Evolutionary conservation across 73 alveolate genomes (phyloP).

Genomic region (Breviolum minutum): DNA sequence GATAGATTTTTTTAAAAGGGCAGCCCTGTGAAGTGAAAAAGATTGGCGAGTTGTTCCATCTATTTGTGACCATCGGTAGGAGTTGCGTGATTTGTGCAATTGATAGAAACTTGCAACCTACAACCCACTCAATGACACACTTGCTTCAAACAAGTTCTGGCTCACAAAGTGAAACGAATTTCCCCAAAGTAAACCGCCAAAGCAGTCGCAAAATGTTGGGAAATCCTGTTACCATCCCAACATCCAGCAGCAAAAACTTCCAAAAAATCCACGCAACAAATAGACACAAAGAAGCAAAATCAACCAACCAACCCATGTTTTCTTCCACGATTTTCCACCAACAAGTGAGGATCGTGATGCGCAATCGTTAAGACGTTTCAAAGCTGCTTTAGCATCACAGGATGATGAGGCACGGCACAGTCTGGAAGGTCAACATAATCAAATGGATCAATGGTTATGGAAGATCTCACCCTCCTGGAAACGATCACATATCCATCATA

Average conservation of each 20-base stretch:
- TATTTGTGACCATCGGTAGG: neutral
- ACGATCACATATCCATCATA: no score
- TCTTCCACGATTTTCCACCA: neutral
- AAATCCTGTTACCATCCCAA: no score
- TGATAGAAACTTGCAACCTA: no score
- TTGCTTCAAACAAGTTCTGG: no score
- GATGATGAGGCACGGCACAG: neutral
- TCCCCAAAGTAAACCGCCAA: no score
- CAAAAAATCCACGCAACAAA: no score
- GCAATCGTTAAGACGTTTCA: constrained; percentile 22
- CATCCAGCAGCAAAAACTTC: no score
- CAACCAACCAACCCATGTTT: neutral
- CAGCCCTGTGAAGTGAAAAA: neutral
- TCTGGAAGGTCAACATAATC: neutral
- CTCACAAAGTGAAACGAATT: no score
- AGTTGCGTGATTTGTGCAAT: neutral
- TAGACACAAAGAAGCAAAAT: neutral
- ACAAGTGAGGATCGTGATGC: constrained; percentile 49
- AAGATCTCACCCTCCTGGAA: no score
- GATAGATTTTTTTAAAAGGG: neutral
- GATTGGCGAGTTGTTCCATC: neutral
- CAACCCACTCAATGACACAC: no score
- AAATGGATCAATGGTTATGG: no score
- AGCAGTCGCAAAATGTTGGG: no score
- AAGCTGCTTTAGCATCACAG: neutral